Evolutionary conservation across 148 eudicot species (phyloP), one percentile per base, ranked within the genome.

Genomic region (Linanthus parryae): DNA sequence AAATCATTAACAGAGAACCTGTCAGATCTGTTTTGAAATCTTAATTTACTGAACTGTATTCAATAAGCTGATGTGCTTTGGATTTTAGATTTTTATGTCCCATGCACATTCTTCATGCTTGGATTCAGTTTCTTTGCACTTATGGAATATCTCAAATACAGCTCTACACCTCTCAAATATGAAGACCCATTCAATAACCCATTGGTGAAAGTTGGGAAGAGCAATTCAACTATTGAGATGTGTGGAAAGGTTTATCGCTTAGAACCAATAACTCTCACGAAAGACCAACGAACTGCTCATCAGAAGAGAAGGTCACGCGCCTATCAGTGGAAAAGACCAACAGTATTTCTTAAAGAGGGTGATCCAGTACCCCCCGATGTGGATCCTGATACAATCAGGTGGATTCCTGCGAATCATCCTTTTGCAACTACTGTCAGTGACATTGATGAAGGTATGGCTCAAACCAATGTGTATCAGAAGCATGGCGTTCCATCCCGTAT

Each of bases 341-440:
- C 78, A 31, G 66, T 82, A 7, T 94, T 88, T 61, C 96, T 94
- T 19, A 88, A 71, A 79, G 99, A 94, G 77, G 99, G 99, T 31
- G 99, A 94, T 67, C 61, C 91, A 25, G 25, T 94, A 24, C 99
- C 99, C 45, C 75, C 88, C 40, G 96, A 88, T 72, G 95, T 88
- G 48, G 99, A 94, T 62, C 96, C 91, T 31, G 99, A 94, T 44
- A 80, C 94, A 39, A 66, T 94, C 48, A 79, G 99, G 60, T 94
- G 99, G 99, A 88, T 94, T 62, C 99, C 99, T 56, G 88, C 95
- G 58, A 94, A 94, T 72, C 99, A 94, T 70, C 99, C 99, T 44
- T 94, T 94, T 80, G 99, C 96, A 33, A 88, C 99, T 26, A 94
- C 95, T 54, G 64, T 69, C 15, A 88, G 80, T 58, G 99, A 94